Percentiles rank a stretch among this genome's conserved stretches.
Conservation (phyloP, 129 eudicot species). For the Sambucus nigra region DNA sequence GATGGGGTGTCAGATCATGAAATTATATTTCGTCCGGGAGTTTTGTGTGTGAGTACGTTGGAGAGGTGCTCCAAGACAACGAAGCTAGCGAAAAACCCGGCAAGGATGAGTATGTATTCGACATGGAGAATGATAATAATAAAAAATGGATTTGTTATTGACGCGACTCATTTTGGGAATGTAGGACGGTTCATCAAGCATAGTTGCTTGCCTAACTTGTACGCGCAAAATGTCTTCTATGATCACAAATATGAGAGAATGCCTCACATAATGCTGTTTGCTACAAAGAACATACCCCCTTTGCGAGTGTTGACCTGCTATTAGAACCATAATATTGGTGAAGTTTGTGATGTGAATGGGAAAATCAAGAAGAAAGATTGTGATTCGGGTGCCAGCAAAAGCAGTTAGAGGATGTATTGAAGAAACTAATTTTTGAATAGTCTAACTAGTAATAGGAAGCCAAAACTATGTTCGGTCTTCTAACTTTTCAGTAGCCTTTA, state of each 20-base stretch:
- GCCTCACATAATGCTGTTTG: conserved; percentile 43
- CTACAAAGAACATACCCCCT: conserved; percentile 24
- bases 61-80: conserved; percentile 20
- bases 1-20: conserved; percentile 44
- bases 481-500: too few relatives aligned
- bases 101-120: conserved; percentile 26
- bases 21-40: conserved; percentile 22
- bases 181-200: conserved; percentile 44
- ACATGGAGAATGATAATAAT: conserved; percentile 6
- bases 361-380: conserved; percentile 26
- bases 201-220: conserved; percentile 41
- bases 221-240: conserved; percentile 31
- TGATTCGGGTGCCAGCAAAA: conserved; percentile 23
- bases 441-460: too few relatives aligned
- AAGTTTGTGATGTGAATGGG: conserved; percentile 25
- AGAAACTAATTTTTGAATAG: too few relatives aligned
- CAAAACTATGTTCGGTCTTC: too few relatives aligned
- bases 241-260: conserved; percentile 25
- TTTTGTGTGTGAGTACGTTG: conserved; percentile 35
- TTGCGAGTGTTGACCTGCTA: conserved; percentile 25
- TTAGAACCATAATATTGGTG: conserved; percentile 20
- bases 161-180: conserved; percentile 33
- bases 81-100: conserved; percentile 20
- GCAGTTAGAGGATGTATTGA: conserved; percentile 28
- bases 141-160: conserved; percentile 21